phyloP scores from a whole-genome alignment of 208 protist species.

The Trypanosomatidae sp. region DNA sequence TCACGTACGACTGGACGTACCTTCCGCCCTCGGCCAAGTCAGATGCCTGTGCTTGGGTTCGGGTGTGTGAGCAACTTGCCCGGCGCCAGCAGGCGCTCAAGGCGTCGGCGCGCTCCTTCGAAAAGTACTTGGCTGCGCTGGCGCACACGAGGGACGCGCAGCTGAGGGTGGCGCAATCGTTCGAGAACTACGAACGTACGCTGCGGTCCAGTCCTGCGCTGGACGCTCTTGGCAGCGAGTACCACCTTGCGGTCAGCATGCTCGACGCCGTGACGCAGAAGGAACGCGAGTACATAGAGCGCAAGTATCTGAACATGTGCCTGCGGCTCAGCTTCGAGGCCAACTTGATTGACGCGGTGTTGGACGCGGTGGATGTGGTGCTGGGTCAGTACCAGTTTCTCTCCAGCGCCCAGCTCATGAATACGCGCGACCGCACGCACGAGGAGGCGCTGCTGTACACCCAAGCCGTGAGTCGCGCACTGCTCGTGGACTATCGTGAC shows the following conservation, averaged over 20 bases:
- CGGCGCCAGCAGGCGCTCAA: slow-evolving; percentile 43
- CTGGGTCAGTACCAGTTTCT: slow-evolving; percentile 49
- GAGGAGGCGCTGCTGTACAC: slow-evolving; percentile 49
- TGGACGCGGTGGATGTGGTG: slow-evolving; percentile 72
- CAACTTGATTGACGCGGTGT: slow-evolving; percentile 55
- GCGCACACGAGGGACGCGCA: slow-evolving; percentile 29
- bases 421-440: slow-evolving; percentile 28
- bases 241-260: slow-evolving; percentile 20
- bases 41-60: slow-evolving; percentile 47
- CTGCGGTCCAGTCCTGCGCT: slow-evolving; percentile 30
- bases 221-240: slow-evolving; percentile 22
- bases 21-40: slow-evolving; percentile 22
- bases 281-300: slow-evolving; percentile 31
- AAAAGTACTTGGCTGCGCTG: slow-evolving; percentile 41
- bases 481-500: slow-evolving; percentile 44
- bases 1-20: slow-evolving; percentile 31
- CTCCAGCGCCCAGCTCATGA: slow-evolving; percentile 26
- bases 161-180: slow-evolving; percentile 38
- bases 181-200: slow-evolving; percentile 34
- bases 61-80: slow-evolving; percentile 37
- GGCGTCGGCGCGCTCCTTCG: slow-evolving; percentile 41
- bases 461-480: slow-evolving; percentile 41
- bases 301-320: slow-evolving; percentile 62
- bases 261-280: slow-evolving; percentile 34
- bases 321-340: slow-evolving; percentile 62